Conservation (phyloP, 306 rosid genomes). For the Malus sieversii region DNA sequence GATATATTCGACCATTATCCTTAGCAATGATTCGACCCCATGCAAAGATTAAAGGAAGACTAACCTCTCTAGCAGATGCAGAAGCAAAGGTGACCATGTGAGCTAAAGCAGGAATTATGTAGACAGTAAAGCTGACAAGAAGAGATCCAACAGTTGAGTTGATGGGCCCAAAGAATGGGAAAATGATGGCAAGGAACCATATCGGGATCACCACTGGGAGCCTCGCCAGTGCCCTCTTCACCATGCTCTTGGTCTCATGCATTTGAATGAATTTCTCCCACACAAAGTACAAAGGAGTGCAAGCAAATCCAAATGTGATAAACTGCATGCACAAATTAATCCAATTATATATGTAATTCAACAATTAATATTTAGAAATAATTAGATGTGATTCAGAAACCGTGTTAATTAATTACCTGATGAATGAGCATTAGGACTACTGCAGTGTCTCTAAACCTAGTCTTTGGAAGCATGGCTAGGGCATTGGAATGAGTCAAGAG, state of each 20-base stretch:
- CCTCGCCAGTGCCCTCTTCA: slow-evolving; percentile 72
- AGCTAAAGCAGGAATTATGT: slow-evolving; percentile 93
- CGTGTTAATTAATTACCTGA: slow-evolving; percentile 40
- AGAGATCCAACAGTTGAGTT: slow-evolving; percentile 96
- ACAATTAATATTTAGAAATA: not conserved
- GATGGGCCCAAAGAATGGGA: slow-evolving; percentile 97
- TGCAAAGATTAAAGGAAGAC: not conserved
- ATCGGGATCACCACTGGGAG: slow-evolving; percentile 95
- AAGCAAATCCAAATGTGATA: slow-evolving; percentile 96
- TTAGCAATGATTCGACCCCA: not conserved
- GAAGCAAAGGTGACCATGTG: slow-evolving; percentile 94
- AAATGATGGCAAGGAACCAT: slow-evolving; percentile 90
- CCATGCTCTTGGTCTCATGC: slow-evolving; percentile 79
- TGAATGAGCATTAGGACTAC: slow-evolving; percentile 96
- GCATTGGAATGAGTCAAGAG: slow-evolving; percentile 94
- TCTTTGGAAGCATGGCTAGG: slow-evolving; percentile 72
- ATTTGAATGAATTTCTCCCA: slow-evolving; percentile 89
- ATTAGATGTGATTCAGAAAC: not conserved
- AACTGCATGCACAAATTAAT: slow-evolving; percentile 38
- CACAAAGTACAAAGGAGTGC: slow-evolving; percentile 95
- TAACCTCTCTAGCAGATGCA: slow-evolving; percentile 76
- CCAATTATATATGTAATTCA: not conserved
- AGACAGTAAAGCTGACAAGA: slow-evolving; percentile 95
- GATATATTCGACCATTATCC: not conserved
- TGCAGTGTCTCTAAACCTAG: slow-evolving; percentile 69